phyloP scores from a whole-genome alignment of 495 filamentous ascomycete species.

The Daldinia bambusicola region DNA sequence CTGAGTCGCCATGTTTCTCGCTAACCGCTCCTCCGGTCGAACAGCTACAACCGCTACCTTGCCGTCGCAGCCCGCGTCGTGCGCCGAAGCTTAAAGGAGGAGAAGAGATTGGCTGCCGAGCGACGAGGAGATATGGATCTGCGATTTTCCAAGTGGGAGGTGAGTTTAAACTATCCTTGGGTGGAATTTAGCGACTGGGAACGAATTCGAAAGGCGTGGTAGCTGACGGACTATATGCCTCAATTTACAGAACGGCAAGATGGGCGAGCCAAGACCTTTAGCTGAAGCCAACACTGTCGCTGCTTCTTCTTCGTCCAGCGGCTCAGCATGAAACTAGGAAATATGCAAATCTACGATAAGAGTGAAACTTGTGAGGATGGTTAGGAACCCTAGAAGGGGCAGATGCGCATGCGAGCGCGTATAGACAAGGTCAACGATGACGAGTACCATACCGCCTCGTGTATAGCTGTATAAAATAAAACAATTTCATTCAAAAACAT shows the following conservation, averaged over 20 bases:
- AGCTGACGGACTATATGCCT: slow-evolving; percentile 44
- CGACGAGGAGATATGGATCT: slow-evolving; percentile 89
- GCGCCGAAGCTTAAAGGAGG: slow-evolving; percentile 94
- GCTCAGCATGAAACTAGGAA: slow-evolving; percentile 39
- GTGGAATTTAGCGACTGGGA: slow-evolving; percentile 8
- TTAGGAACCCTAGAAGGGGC: slow-evolving; percentile 10
- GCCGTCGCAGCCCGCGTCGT: slow-evolving; percentile 79
- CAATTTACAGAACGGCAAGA: slow-evolving; percentile 86
- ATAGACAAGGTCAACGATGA: slow-evolving; percentile 32
- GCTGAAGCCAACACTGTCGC: slow-evolving; percentile 75
- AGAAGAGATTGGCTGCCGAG: slow-evolving; percentile 84
- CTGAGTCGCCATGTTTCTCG: slow-evolving; percentile 11
- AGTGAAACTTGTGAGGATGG: slow-evolving; percentile 23
- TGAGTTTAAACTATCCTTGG: slow-evolving; percentile 61
- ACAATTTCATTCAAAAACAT: slow-evolving; percentile 6
- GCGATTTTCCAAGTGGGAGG: slow-evolving; percentile 95
- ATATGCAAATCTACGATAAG: slow-evolving; percentile 9
- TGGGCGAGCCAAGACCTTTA: slow-evolving; percentile 83
- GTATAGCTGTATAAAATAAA: slow-evolving; percentile 50
- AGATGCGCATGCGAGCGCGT: slow-evolving; percentile 22
- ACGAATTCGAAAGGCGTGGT: slow-evolving; percentile 7
- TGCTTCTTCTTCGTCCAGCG: slow-evolving; percentile 58
- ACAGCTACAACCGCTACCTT: slow-evolving; percentile 86
- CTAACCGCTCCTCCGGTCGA: slow-evolving; percentile 44
- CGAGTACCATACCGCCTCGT: slow-evolving; percentile 35